Conservation (phyloP, 768 basidiomycete species). For the Crassisporium funariophilum region DNA sequence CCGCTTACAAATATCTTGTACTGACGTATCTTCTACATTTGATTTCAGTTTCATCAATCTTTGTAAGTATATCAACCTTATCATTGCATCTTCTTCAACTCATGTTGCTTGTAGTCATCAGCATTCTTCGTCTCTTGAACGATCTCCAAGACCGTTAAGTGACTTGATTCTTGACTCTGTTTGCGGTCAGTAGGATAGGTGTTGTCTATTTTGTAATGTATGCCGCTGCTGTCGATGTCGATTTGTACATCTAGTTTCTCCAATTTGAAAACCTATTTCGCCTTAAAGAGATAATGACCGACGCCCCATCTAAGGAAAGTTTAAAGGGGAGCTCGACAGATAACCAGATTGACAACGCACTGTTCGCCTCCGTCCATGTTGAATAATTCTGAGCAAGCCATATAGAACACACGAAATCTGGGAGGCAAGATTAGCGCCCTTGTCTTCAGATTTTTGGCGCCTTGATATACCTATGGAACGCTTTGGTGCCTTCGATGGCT, state of each 20-base stretch:
- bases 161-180: neutral
- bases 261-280: no score
- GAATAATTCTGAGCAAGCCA: conserved; percentile 73
- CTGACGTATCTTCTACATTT: conserved; percentile 14
- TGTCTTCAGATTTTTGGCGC: neutral
- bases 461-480: conserved; percentile 51
- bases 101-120: conserved; percentile 59
- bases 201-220: neutral
- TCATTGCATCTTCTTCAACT: conserved; percentile 2
- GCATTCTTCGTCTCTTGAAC: conserved; percentile 81
- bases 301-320: conserved; percentile 49
- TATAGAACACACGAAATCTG: conserved; percentile 71
- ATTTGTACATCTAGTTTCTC: no score
- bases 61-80: conserved; percentile 52
- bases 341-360: conserved; percentile 40
- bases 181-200: no score
- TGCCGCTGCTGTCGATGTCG: neutral
- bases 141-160: conserved; percentile 50
- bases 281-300: conserved; percentile 57
- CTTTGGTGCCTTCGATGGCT: conserved; percentile 55
- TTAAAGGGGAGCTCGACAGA: neutral
- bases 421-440: neutral
- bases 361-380: conserved; percentile 60
- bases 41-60: conserved; percentile 77
- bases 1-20: conserved; percentile 13